Percentiles rank a stretch among this genome's conserved stretches.
Evolutionary conservation across 164 flowering plant species (phyloP).

Genomic region (Vitis labrusca): DNA sequence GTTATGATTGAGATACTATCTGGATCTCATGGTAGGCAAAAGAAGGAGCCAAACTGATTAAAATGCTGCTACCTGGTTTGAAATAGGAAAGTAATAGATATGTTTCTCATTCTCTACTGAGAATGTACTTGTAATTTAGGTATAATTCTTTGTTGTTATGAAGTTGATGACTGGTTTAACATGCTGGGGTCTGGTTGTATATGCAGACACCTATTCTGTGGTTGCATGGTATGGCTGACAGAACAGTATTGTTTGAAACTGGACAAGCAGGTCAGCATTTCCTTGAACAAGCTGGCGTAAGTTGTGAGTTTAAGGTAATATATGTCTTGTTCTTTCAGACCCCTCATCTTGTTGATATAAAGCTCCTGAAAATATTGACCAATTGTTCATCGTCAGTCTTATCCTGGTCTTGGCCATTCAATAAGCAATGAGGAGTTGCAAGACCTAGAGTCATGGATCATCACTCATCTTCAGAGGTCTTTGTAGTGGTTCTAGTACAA

Average conservation of each 20-base stretch:
- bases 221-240: conserved; percentile 86
- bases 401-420: conserved; percentile 91
- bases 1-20: too few relatives aligned
- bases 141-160: too few relatives aligned
- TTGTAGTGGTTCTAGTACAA: conserved; percentile 23
- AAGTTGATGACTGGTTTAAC: background rate
- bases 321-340: too few relatives aligned
- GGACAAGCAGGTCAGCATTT: conserved; percentile 95
- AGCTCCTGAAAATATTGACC: background rate
- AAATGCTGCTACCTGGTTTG: too few relatives aligned
- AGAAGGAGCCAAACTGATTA: too few relatives aligned
- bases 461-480: conserved; percentile 53
- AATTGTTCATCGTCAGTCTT: conserved; percentile 51
- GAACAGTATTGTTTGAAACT: conserved; percentile 85
- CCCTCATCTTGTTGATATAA: background rate
- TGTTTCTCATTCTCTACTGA: too few relatives aligned
- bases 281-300: conserved; percentile 71
- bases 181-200: background rate
- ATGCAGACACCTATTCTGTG: conserved; percentile 90
- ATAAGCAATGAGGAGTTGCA: conserved; percentile 66
- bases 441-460: conserved; percentile 81
- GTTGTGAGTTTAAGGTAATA: conserved; percentile 89
- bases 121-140: background rate
- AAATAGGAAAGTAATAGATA: too few relatives aligned
- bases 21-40: too few relatives aligned